Base-by-base conservation (phyloP, 2,329 filamentous ascomycete species). In the Alternaria conjuncta region DNA sequence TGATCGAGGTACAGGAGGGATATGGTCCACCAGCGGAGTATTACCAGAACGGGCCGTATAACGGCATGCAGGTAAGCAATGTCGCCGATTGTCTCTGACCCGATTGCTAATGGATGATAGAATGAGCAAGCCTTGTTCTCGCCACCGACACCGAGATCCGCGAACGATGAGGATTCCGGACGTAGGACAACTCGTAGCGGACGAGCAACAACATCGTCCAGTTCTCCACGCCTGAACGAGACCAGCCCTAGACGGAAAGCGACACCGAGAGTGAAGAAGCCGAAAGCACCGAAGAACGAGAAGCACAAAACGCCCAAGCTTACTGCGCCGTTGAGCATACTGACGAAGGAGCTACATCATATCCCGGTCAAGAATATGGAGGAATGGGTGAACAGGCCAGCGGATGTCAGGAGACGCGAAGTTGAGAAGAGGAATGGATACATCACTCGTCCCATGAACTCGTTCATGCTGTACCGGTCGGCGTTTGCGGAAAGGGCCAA, bases 401-500 rank as follows among this genome's bases (percentile, higher is more conserved):
- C 84, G 2, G 89, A 92, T 60, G 85, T 86, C 7, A 88, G 95
- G 60, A 84, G 84, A 53, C 81, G 84, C 58, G 94, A 97, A 78
- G 89, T 91, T 10, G 86, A 88, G 46, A 86, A 88, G 71, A 87
- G 89, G 61, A 93, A 89, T 36, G 92, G 92, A 25, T 94, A 94
- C 77, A 87, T 98, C 70, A 93, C 95, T 73, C 87, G 96, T 28
- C 94, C 96, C 3, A 97, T 97, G 91, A 99, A 99, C 79, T 95
- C 93, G 1, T 99, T 98, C 83, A 97, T 99, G 91, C 85, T 99
- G 55, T 99, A 99, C 79, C 91, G 96, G 45, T 97, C 96, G 69
- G 93, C 93, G 7, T 97, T 93, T 76, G 92, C 96, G 64, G 92
- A 96, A 65, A 86, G 94, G 30, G 93, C 92, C 63, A 97, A 97